phyloP scores from a whole-genome alignment of 2,329 filamentous ascomycete species.

The Fusarium mexicanum region DNA sequence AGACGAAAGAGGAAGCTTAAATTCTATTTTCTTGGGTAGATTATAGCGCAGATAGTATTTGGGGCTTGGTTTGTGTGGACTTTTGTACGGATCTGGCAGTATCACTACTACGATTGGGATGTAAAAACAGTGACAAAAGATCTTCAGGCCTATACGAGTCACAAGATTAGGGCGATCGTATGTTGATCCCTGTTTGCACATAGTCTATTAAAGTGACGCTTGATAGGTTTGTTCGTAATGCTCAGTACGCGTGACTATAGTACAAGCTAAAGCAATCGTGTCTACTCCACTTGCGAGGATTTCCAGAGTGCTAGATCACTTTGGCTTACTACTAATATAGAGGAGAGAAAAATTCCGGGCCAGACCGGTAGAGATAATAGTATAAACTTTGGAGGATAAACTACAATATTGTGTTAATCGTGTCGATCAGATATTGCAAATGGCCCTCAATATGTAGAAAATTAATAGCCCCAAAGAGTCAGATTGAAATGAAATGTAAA shows the following conservation, averaged over 20 bases:
- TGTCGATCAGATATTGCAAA: too few species aligned
- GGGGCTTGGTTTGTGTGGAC: background rate
- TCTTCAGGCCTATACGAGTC: too few species aligned
- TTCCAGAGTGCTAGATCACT: too few species aligned
- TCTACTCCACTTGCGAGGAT: background rate
- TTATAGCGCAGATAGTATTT: background rate
- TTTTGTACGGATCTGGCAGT: background rate
- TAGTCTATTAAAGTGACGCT: background rate
- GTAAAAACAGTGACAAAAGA: background rate
- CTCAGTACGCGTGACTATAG: too few species aligned
- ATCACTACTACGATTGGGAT: background rate
- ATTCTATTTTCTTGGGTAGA: background rate
- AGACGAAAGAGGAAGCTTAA: background rate
- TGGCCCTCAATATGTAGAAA: rapidly evolving
- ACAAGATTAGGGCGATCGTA: background rate
- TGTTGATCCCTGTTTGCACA: background rate
- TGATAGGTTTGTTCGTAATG: background rate
- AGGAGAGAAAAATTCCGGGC: too few species aligned
- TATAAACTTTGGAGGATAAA: rapidly evolving
- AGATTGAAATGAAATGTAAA: rapidly evolving
- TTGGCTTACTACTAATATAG: too few species aligned
- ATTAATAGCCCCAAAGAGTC: too few species aligned
- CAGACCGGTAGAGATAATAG: rapidly evolving
- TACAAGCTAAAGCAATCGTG: background rate
- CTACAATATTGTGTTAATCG: too few species aligned